Evolutionary conservation across 2,329 filamentous ascomycete species (phyloP), one percentile per base, ranked within the genome.

Genomic region (Zelopaecilomyces penicillatus): DNA sequence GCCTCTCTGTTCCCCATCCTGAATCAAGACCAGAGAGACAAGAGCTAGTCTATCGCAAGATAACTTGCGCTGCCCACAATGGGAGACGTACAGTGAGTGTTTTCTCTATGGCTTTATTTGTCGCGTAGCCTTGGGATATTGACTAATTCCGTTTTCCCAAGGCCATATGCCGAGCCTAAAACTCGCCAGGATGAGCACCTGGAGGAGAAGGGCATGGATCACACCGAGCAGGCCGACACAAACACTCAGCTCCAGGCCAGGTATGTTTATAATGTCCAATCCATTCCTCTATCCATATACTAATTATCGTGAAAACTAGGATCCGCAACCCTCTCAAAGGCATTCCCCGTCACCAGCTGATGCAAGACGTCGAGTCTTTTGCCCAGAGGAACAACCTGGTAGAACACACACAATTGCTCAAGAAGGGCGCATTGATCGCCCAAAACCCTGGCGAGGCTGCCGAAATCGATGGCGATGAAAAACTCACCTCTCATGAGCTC

Each of bases 321-420:
- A 70, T 73, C 49, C 65, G 65, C 49, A 73, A 73, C 47, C 70
- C 70, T 27, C 63, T 73, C 31, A 63, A 66, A 39, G 69, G 69
- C 10, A 71, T 81, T 43, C 66, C 75, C 6, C 68, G 66, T 39
- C 65, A 68, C 4, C 63, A 73, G 43, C 69, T 81, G n/a, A 70
- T 80, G 62, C 59, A 61, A 31, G 72, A 82, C 54, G 80, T 80
- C n/a, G 69, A 76, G 32, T 62, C 61, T 26, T 85, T 83, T 57
- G 80, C 79, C 34, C 62, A 68, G 8, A 65, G 75, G 30, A 72
- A 80, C 51, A 71, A 71, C n/a, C 69, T 88, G n/a, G 61, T 62
- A 6, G 76, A 83, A 46, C 71, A 83, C 49, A 43, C 78, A 8
- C 65, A 67, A 2, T 55, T 83, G 5, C 69, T 88, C 46, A 69